Evolutionary conservation across 2,329 filamentous ascomycete species (phyloP).

Genomic region (Gaeumannomyces tritici): DNA sequence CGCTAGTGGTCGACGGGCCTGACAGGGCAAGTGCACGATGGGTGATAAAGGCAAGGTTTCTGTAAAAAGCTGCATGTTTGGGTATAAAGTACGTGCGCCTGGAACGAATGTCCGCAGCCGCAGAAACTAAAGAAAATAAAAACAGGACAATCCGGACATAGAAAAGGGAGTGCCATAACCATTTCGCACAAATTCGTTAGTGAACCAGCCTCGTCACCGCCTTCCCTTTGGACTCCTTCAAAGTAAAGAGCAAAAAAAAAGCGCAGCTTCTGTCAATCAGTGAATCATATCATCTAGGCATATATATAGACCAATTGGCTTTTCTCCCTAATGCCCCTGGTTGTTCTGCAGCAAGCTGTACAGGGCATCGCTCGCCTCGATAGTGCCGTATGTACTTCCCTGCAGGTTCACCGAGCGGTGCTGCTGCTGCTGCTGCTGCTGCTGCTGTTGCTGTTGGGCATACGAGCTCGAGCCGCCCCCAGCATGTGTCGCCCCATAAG

Average conservation of each 20-base stretch:
- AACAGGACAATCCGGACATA: too few species aligned
- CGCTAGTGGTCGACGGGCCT: too few species aligned
- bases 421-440: conserved; percentile 10
- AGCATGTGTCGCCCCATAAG: conserved; percentile 5
- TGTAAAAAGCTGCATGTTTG: too few species aligned
- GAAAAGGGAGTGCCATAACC: too few species aligned
- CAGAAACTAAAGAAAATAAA: too few species aligned
- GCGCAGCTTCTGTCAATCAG: background rate
- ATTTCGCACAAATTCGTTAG: too few species aligned
- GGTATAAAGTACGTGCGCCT: too few species aligned
- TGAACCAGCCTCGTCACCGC: too few species aligned
- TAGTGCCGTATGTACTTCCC: conserved; percentile 15
- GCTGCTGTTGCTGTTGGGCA: conserved; percentile 11
- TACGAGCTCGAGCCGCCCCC: conserved; percentile 6
- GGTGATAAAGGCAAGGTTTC: too few species aligned
- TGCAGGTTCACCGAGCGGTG: conserved; percentile 17
- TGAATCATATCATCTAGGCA: background rate
- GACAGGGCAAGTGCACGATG: too few species aligned
- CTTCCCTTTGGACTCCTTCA: background rate
- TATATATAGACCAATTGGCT: background rate
- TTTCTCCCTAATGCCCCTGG: background rate
- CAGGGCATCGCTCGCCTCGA: conserved; percentile 14
- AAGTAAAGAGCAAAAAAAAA: background rate
- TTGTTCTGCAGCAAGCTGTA: conserved; percentile 14
- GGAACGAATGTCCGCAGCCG: too few species aligned